Base-by-base conservation (phyloP, 768 basidiomycete genomes). In the Auriculariales sp. region DNA sequence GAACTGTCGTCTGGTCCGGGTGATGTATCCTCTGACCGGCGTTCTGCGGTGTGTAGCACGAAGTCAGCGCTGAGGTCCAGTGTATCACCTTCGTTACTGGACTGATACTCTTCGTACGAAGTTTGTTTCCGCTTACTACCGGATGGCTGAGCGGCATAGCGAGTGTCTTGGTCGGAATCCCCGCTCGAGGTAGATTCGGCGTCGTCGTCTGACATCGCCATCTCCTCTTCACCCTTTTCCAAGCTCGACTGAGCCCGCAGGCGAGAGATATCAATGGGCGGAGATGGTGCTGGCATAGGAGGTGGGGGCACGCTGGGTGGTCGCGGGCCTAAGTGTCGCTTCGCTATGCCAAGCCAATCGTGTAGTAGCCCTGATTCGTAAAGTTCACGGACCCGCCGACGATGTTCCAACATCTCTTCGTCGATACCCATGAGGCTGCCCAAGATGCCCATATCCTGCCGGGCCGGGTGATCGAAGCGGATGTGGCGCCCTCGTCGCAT, bases 391-490 rank as follows among this genome's bases (percentile, higher is more conserved):
- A 87, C 74, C 2, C 84, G 67, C 45, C 67, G 69, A 27, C 88
- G 76, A 56, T 85, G 83, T 51, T 82, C 83, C 48, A 87, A 74
- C 1, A 80, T 85, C 84, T 89, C 57, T 3, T 39, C 29, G 15
- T 53, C 84, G 4, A 94, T 74, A 9, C 84, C 82, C 68, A 94
- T 72, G 28, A 95, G 75, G 28, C 74, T 81, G 2, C 80, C 76
- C 36, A 95, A 61, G 48, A 94, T 82, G 58, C 85, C 89, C 73
- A 83, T 66, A 46, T 84, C 81, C 33, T 79, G 77, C 3, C 74
- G 67, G 24, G 75, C 68, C 34, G 69, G 65, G 25, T 32, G 19
- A 1, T 68, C 63, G 30, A 85, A 63, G 27, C 61, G 65, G 29
- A 73, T 60, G 5, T 71, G 67, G 3, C 69, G 71, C 2, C 79